Evolutionary conservation across 148 eudicot species (phyloP), one percentile per base, ranked within the genome.

Genomic region (Cornus suecica): DNA sequence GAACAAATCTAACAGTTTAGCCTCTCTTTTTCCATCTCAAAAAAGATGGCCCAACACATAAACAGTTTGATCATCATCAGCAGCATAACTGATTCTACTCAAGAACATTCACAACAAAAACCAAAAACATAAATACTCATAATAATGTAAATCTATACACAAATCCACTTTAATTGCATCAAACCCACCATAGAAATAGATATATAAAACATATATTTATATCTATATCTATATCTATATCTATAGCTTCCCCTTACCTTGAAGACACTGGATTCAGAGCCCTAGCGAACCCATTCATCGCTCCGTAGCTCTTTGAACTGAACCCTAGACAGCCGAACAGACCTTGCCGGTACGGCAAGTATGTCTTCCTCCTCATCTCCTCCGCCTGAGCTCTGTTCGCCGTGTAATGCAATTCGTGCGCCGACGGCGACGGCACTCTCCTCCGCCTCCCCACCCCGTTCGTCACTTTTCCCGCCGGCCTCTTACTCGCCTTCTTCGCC

Each of bases 311-410:
- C 80, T 86, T 91, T 13, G 97, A 90, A 80, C 89, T 94, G 77
- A 94, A 89, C 72, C 98, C 98, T 77, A 94, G 81, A 61, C 98
- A 94, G 2, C 98, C 97, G 2, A 94, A 71, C 78, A 94, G 63
- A 0, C 98, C 98, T 86, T 94, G 98, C 75, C 92, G 83, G 80
- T 94, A 94, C 5, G 97, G 98, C 90, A 94, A 79, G 60, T 72
- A 89, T 10, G 97, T 94, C 89, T 89, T 94, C 88, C 86, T 90
- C 94, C 88, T 92, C 97, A 92, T 87, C 88, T 92, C 97, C 88
- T 94, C 95, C 37, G 98, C 88, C 75, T 89, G 92, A 14, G 97
- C 98, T 71, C 98, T 70, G 24, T 94, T 89, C 58, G 91, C 87
- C 31, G 89, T 86, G 88, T 94, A 94, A 82, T 92, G 99, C 78